Base-by-base conservation (phyloP, 768 basidiomycete genomes). In the Amanita phalloides region DNA sequence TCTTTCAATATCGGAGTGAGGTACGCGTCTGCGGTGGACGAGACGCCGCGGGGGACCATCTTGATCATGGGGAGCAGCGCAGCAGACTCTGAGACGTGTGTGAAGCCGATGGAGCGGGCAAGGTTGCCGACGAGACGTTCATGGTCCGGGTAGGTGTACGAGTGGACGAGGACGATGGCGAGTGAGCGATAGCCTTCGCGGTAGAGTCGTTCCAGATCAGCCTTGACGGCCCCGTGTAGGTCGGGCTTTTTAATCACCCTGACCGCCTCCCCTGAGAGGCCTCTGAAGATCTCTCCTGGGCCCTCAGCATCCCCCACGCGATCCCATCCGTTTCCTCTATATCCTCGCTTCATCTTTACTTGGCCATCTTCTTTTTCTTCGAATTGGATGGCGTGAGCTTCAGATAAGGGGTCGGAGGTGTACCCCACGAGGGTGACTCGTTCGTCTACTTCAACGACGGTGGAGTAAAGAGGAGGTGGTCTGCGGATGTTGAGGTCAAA, bases 361-460 rank as follows among this genome's bases (percentile, higher is more conserved):
- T 21, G 8, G 41, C 9, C 20, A 42, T 88, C 90, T 26, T 78
- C 90, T 26, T 78, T 66, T 11, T 84, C 80, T 55, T 85, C 77
- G 59, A 94, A 97, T 57, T 82, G 72, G 4, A 94, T 70, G 0
- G 82, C 81, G 57, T 93, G 80, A 36, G 80, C 78, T 52, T 84
- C 88, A 0, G 84, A 79, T 48, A 83, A 64, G 0, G 93, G 92
- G 61, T 97, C 94, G 13, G 86, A 90, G 0, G 93, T 90, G 61
- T 88, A 97, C 14, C 93, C 94, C 0, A 94, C 87, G 10, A 97
- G 74, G 0, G 94, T 97, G 6, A 96, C 95, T 8, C 95, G 84
- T 68, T 98, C 95, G 58, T 95, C 91, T 0, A 78, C 71, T 61
- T 84, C 87, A 8, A 90, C 60, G 3, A 91, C 88, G 3, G 71